Evolutionary conservation across 2,329 filamentous ascomycete genomes (phyloP).

Genomic region (Fusarium sarcochroum): DNA sequence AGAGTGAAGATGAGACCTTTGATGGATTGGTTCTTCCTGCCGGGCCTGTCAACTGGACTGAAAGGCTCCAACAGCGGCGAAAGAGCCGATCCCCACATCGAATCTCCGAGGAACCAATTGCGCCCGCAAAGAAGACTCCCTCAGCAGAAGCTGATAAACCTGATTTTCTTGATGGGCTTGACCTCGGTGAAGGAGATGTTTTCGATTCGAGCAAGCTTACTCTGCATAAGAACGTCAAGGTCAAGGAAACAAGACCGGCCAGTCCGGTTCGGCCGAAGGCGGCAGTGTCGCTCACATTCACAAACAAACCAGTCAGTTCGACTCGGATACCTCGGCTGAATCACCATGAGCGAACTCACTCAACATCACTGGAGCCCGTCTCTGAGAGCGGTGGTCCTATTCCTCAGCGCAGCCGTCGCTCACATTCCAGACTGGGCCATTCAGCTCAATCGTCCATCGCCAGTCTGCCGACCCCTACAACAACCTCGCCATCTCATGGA

Average conservation of each 20-base stretch:
- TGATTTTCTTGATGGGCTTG: conserved; percentile 88
- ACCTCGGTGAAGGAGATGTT: conserved; percentile 85
- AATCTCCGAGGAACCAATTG: conserved; percentile 56
- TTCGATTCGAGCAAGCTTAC: conserved; percentile 86
- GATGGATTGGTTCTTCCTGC: conserved; percentile 89
- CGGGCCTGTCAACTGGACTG: conserved; percentile 86
- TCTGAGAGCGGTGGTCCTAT: conserved; percentile 88
- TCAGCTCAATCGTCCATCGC: conserved; percentile 77
- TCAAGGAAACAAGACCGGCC: conserved; percentile 78
- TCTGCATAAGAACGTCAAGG: conserved; percentile 90
- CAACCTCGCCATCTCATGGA: conserved; percentile 67
- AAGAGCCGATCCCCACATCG: conserved; percentile 70
- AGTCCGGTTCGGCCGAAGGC: conserved; percentile 81
- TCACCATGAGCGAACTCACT: conserved; percentile 78
- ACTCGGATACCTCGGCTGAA: conserved; percentile 86
- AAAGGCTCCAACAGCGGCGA: conserved; percentile 81
- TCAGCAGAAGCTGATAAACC: conserved; percentile 68
- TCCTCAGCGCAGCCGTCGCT: conserved; percentile 68
- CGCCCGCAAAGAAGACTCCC: conserved; percentile 51
- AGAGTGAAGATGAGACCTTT: conserved; percentile 94
- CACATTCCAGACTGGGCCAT: conserved; percentile 78
- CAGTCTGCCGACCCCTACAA: conserved; percentile 73
- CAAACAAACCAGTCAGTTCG: conserved; percentile 74
- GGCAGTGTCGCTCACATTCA: conserved; percentile 91
- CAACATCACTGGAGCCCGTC: conserved; percentile 86